These are phyloP conservation scores for Skeletonema marinoi DNA, from an alignment of 108 stramenopile genomes.

Conservation along the genomic window DNA sequence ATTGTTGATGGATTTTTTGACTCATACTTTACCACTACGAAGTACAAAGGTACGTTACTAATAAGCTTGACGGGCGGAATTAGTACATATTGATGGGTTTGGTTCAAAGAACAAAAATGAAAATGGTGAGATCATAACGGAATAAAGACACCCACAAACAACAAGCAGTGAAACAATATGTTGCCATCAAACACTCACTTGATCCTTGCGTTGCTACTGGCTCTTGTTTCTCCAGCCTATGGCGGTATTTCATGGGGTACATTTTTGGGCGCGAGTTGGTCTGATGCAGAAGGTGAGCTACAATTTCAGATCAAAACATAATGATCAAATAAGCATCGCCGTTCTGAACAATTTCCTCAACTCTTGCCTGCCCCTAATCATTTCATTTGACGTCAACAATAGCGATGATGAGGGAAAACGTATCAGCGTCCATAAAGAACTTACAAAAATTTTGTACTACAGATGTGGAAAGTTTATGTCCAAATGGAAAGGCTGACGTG, in stretches of 20 bases:
- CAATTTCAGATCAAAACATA: neutral
- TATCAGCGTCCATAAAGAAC: conserved; percentile 21
- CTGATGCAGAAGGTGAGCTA: conserved; percentile 25
- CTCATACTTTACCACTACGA: too few species aligned
- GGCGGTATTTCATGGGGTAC: conserved; percentile 20
- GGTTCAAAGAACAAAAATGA: too few species aligned
- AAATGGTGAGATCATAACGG: too few species aligned
- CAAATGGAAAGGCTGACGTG: conserved; percentile 1
- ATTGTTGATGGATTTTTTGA: too few species aligned
- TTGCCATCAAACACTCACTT: neutral
- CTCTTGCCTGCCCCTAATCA: neutral
- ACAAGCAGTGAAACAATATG: neutral
- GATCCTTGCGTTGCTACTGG: neutral
- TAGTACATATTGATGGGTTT: too few species aligned
- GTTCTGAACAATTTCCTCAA: neutral
- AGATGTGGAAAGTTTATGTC: conserved; percentile 21
- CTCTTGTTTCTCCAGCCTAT: neutral
- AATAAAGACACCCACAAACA: too few species aligned
- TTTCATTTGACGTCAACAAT: neutral
- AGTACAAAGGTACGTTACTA: too few species aligned
- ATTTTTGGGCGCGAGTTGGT: conserved; percentile 30
- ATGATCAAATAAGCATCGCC: neutral
- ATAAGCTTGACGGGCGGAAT: too few species aligned
- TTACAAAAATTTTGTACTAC: conserved; percentile 17
- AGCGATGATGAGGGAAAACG: conserved; percentile 19